Evolutionary conservation across 495 filamentous ascomycete genomes (phyloP), one percentile per base, ranked within the genome.

Genomic region (Pseudoneurospora amorphoporcata): DNA sequence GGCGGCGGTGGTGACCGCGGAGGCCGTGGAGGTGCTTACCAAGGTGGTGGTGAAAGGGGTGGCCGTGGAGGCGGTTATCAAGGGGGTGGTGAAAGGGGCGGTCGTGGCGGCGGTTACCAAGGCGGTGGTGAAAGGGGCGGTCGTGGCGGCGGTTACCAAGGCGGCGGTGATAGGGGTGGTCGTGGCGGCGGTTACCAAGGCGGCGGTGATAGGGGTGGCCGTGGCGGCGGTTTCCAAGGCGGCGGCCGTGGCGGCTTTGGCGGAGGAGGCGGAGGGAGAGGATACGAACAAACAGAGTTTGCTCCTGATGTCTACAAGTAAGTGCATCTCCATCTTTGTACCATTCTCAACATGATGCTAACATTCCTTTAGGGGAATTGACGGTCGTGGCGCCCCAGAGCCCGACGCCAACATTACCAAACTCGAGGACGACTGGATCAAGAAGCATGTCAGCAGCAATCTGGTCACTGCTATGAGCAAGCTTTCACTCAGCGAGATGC

Each of bases 371-470:
- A 47, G 70, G 29, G 23, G 17, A 19, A 71, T 76, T 72, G 53
- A 61, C 14, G 53, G 53, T 61, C 53, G 53, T 17, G 53, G 53
- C 35, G 53, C 53, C 29, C 77, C 78, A 10, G 43, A 39, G 2
- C 80, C 83, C 2, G 81, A 84, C 16, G 29, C 71, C 0, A 8
- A 65, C 0, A 73, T 86, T n/a, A 80, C 76, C 0, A 47, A 73
- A 16, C 75, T 85, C 1, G 83, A 85, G 65, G 71, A 84, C 68
- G 70, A 71, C 19, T 76, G 81, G 69, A 71, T 84, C 53, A 65
- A 73, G 19, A 69, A 75, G 8, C 65, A 73, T 61, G 53, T 61
- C 7, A 17, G 29, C 8, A 72, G 41, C 35, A 23, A 68, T 8
- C 70, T 73, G 7, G 43, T 71, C 10, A 41, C 69, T 4, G 72